Conservation (phyloP, 257 asterid genomes). For the Gardenia jasminoides region DNA sequence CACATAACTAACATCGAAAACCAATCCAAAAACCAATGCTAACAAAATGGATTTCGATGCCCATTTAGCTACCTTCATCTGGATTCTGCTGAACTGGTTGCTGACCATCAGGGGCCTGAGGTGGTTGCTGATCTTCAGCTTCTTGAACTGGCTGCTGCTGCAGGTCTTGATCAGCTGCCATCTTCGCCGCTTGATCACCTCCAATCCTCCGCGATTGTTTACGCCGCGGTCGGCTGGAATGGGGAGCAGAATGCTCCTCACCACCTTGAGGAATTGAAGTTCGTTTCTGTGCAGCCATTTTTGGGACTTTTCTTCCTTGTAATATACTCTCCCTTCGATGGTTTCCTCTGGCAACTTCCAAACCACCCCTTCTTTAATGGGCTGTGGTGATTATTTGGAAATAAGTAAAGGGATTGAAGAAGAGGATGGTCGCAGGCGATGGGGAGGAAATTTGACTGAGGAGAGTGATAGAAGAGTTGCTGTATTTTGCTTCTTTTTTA, state of each 20-base stretch:
- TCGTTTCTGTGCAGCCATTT: conserved; percentile 36
- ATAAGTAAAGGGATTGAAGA: not conserved
- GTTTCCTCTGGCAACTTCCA: not conserved
- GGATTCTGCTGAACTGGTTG: conserved; percentile 19
- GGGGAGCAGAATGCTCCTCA: conserved; percentile 17
- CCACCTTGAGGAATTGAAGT: conserved; percentile 24
- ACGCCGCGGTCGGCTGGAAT: conserved; percentile 19
- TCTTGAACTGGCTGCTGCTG: conserved; percentile 11
- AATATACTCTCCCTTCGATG: not conserved
- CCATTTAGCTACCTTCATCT: conserved; percentile 25
- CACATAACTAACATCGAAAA: not conserved
- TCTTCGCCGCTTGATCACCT: not conserved
- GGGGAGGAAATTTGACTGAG: conserved; percentile 9
- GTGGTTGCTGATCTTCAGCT: conserved; percentile 3
- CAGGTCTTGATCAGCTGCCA: not conserved
- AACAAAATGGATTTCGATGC: not conserved
- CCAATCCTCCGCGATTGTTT: conserved; percentile 27
- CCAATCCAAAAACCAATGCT: not conserved
- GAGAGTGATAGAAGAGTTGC: not conserved
- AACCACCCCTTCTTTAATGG: not conserved
- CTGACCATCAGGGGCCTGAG: conserved; percentile 18
- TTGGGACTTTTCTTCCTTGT: not conserved
- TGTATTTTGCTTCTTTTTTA: not conserved
- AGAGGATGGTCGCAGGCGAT: not conserved
- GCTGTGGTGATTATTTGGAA: not conserved